Evolutionary conservation across 2,329 filamentous ascomycete species (phyloP), one percentile per base, ranked within the genome.

Genomic region (Tolypocladium nubicola): DNA sequence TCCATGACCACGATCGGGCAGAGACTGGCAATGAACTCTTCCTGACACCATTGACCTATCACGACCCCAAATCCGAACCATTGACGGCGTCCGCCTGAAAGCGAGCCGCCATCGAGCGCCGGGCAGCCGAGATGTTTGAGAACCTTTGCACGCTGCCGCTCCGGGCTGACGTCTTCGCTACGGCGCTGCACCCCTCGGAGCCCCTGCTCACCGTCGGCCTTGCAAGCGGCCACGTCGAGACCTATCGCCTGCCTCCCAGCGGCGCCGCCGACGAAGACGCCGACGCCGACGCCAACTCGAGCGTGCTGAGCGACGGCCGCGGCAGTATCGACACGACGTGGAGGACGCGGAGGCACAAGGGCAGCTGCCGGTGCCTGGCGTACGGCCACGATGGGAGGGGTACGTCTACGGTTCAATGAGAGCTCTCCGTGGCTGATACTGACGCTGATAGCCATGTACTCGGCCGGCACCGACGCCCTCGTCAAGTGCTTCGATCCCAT

Each of bases 141-240:
- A 96, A 90, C 62, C 82, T 96, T 62, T 97, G 93, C 79, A 90
- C 89, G 33, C 83, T 97, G 52, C 91, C 92, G 61, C 84, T 97
- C 52, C 82, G 83, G 58, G 83, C 89, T 58, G 94, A 97, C 68
- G 79, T 99, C 66, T 97, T 99, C 75, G 75, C 90, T 1, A 91
- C 96, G 72, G 88, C 87, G 14, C 77, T 96, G 23, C 94, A 99
- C 70, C 92, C 94, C 1, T 82, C 80, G 1, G 85, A 92, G 69
- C 90, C 93, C 16, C 76, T 99, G 54, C 79, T 99, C 60, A 89
- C 91, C 0, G 89, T 96, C 53, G 94, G 94, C 19, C 80, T 97
- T 33, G 85, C 88, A 19, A 87, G 82, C 56, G 93, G 93, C 59
- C 90, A 94, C 70, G 91, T 97, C 61, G 83, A 95, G 71, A 89